These are phyloP conservation scores for Zygosaccharomyces siamensis DNA, from an alignment of 805 yeast genomes.

Conservation along the genomic window DNA sequence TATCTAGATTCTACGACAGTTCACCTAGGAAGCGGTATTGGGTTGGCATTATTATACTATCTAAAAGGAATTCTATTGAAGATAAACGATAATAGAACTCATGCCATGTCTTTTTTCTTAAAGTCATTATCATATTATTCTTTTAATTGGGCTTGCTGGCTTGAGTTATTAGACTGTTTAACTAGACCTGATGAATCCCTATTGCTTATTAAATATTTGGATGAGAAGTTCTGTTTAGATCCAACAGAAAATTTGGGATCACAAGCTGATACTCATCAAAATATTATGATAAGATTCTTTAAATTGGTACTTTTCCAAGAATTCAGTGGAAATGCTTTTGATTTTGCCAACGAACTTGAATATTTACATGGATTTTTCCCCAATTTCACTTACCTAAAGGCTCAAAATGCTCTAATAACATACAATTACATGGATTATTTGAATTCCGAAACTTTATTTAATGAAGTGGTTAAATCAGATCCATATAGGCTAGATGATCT, in stretches of 20 bases:
- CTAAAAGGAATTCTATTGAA: constrained; percentile 65
- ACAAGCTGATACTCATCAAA: constrained; percentile 15
- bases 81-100: constrained; percentile 48
- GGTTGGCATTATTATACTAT: constrained; percentile 58
- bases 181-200: constrained; percentile 57
- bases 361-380: constrained; percentile 58
- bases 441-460: constrained; percentile 75
- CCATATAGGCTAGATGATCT: constrained; percentile 87
- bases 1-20: constrained; percentile 12
- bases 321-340: constrained; percentile 62
- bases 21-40: constrained; percentile 24
- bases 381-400: constrained; percentile 61
- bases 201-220: constrained; percentile 38
- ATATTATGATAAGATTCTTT: constrained; percentile 51
- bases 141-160: constrained; percentile 93
- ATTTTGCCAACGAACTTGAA: constrained; percentile 48
- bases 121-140: constrained; percentile 66
- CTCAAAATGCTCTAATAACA: constrained; percentile 76
- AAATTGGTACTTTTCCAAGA: constrained; percentile 68
- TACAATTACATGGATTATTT: constrained; percentile 83
- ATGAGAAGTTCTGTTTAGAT: constrained; percentile 22
- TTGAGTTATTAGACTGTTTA: constrained; percentile 63
- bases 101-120: constrained; percentile 59
- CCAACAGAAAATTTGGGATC: constrained; percentile 11
- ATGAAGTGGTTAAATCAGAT: constrained; percentile 63